phyloP scores from a whole-genome alignment of 2,329 filamentous ascomycete genomes.

The Neobulgaria alba region DNA sequence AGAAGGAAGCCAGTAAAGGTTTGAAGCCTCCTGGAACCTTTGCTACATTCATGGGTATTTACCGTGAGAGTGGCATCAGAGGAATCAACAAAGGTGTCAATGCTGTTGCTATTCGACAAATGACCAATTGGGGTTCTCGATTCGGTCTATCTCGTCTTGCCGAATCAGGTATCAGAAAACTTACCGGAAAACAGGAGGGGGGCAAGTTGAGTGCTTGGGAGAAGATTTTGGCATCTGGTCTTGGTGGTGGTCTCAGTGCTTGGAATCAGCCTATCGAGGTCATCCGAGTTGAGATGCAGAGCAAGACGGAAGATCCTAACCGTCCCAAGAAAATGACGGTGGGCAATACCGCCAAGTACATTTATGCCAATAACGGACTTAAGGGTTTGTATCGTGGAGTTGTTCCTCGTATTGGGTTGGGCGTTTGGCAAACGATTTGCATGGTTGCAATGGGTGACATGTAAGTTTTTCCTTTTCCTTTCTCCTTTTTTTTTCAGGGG shows the following conservation, averaged over 20 bases:
- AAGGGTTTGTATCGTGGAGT: conserved; percentile 95
- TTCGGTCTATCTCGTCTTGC: conserved; percentile 91
- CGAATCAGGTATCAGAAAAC: conserved; percentile 74
- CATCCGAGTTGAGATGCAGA: conserved; percentile 99
- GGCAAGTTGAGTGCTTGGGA: conserved; percentile 72
- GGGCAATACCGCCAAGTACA: conserved; percentile 75
- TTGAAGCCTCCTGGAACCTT: conserved; percentile 85
- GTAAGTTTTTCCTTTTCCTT: conserved; percentile 46
- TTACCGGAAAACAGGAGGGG: conserved; percentile 68
- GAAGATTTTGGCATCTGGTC: conserved; percentile 77
- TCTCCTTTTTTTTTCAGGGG: background rate
- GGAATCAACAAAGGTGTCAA: conserved; percentile 99
- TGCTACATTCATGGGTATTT: conserved; percentile 94
- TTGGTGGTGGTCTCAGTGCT: conserved; percentile 90
- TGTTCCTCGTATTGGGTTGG: conserved; percentile 83
- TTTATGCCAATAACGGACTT: conserved; percentile 81
- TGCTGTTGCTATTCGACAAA: conserved; percentile 95
- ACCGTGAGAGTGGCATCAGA: conserved; percentile 82
- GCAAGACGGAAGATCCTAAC: conserved; percentile 95
- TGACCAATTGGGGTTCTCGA: conserved; percentile 97
- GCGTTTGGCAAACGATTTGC: conserved; percentile 98
- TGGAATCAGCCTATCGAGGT: conserved; percentile 99
- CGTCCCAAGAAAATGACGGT: conserved; percentile 99
- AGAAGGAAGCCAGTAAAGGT: conserved; percentile 81
- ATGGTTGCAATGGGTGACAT: conserved; percentile 99